These are phyloP conservation scores for Rhodocollybia butyracea DNA, from an alignment of 768 basidiomycete genomes.

Conservation along the genomic window DNA sequence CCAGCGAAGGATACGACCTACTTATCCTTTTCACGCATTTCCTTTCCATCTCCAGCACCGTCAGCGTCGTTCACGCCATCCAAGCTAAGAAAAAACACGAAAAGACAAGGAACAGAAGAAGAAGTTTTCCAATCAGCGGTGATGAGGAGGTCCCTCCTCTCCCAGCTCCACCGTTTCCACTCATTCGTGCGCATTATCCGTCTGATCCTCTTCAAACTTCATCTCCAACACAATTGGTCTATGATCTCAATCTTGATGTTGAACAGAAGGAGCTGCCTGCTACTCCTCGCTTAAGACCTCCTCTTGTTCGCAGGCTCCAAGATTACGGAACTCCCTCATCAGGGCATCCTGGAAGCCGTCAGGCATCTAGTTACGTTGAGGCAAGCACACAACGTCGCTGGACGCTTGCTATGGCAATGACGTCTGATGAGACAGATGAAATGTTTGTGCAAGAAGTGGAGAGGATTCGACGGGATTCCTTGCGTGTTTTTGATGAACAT, in stretches of 20 bases:
- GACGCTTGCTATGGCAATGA: constrained; percentile 49
- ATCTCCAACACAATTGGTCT: not conserved
- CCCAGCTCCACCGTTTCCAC: not conserved
- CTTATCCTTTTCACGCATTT: not conserved
- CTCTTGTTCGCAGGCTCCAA: not conserved
- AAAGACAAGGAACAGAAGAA: constrained; percentile 1
- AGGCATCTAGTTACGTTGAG: not conserved
- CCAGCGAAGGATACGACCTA: not conserved
- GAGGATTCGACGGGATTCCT: constrained; percentile 27
- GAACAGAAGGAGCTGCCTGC: not conserved
- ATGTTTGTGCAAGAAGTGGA: constrained; percentile 46
- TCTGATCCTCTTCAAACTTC: not conserved
- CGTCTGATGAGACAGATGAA: constrained; percentile 49
- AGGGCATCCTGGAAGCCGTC: not conserved
- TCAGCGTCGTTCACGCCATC: not conserved
- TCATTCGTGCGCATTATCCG: not conserved
- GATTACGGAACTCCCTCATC: too few species aligned
- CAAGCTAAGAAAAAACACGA: not conserved
- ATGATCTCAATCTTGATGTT: not conserved
- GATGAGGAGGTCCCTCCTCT: not conserved
- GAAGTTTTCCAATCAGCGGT: not conserved
- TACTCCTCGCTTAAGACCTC: not conserved
- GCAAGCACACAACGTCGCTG: constrained; percentile 21
- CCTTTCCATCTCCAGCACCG: not conserved
- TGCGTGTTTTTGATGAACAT: not conserved